phyloP scores from a whole-genome alignment of 805 yeast genomes.

The Candida incommunis region DNA sequence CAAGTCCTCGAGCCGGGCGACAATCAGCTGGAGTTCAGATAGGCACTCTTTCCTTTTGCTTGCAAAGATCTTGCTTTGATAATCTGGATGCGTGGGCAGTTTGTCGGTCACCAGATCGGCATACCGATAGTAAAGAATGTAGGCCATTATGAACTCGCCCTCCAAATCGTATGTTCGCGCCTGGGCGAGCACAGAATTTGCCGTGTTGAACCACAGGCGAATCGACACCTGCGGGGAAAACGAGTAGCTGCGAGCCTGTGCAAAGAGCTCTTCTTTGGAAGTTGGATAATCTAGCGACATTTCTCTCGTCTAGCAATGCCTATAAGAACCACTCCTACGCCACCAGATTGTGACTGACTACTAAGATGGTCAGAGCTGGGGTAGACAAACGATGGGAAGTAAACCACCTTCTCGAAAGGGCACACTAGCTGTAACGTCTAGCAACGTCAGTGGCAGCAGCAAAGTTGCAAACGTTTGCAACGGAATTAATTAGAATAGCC shows the following conservation, averaged over 20 bases:
- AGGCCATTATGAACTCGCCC: slow-evolving; percentile 35
- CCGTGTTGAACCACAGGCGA: slow-evolving; percentile 41
- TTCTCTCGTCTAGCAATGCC: no score
- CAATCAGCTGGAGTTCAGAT: slow-evolving; percentile 3
- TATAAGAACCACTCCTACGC: no score
- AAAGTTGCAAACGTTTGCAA: no score
- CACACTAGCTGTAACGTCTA: no score
- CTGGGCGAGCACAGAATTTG: slow-evolving; percentile 26
- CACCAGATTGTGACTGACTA: no score
- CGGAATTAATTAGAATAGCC: no score
- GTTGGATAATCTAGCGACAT: background rate
- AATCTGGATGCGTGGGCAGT: slow-evolving; percentile 32
- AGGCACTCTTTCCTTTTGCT: background rate
- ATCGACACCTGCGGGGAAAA: slow-evolving; percentile 38
- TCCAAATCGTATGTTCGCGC: slow-evolving; percentile 32
- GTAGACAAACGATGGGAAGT: no score
- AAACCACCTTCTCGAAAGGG: no score
- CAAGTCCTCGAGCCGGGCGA: background rate
- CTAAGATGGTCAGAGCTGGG: no score
- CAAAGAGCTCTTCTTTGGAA: slow-evolving; percentile 21
- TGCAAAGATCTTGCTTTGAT: background rate
- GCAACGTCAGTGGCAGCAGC: no score
- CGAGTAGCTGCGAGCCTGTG: slow-evolving; percentile 39
- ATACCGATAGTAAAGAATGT: slow-evolving; percentile 41
- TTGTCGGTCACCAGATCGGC: slow-evolving; percentile 40